Conservation (phyloP, 176 grass and related monocot species). For the Raddia distichophylla region DNA sequence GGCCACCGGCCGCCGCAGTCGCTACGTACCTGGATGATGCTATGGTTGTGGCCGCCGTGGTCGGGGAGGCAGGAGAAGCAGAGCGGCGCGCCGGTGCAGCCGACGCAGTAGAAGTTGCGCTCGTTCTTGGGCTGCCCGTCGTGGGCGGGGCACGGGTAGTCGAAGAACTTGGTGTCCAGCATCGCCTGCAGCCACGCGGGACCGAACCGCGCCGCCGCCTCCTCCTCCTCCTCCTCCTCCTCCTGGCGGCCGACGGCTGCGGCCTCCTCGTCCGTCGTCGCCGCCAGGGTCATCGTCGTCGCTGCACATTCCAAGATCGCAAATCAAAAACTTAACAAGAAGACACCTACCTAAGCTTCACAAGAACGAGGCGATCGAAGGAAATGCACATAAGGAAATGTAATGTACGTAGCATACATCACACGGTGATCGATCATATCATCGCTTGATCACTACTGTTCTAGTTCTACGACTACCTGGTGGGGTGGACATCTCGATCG, state of each 20-base stretch:
- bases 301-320: neutral
- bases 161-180: conserved; percentile 11
- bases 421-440: neutral
- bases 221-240: too few relatives aligned
- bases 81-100: conserved; percentile 8
- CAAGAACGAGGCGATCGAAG: neutral
- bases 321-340: neutral
- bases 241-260: neutral
- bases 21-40: conserved; percentile 33
- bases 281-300: neutral
- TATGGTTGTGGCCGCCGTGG: conserved; percentile 6
- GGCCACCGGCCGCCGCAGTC: too few relatives aligned
- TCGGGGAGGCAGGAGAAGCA: neutral
- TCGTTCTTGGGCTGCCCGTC: neutral
- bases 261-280: neutral
- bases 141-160: conserved; percentile 9
- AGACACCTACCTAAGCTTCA: neutral
- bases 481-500: neutral
- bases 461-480: conserved; percentile 2
- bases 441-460: neutral
- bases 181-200: conserved; percentile 33
- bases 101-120: conserved; percentile 30
- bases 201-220: neutral
- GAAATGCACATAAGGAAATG: neutral
- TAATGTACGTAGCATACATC: neutral